Evolutionary conservation across 495 filamentous ascomycete species (phyloP).

Genomic region (Hypoxylon fuscum): DNA sequence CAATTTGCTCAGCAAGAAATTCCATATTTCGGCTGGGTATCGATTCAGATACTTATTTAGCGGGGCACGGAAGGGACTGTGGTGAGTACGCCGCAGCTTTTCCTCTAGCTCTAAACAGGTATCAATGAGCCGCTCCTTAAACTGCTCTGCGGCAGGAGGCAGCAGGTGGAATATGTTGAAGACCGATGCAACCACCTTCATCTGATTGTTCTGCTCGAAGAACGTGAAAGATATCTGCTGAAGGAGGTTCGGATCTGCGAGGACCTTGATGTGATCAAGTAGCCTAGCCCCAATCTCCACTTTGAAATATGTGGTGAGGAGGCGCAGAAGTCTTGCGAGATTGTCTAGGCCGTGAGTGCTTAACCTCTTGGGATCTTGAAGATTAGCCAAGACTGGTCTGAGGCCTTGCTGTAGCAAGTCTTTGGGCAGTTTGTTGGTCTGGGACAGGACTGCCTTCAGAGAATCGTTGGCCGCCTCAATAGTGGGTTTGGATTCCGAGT

Average conservation of each 20-base stretch:
- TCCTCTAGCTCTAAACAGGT: slow-evolving; percentile 89
- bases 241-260: slow-evolving; percentile 80
- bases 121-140: slow-evolving; percentile 88
- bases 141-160: slow-evolving; percentile 85
- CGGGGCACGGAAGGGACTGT: slow-evolving; percentile 90
- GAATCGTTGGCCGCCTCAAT: slow-evolving; percentile 94
- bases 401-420: slow-evolving; percentile 94
- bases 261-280: slow-evolving; percentile 89
- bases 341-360: slow-evolving; percentile 92
- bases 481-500: slow-evolving; percentile 88
- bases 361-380: slow-evolving; percentile 91
- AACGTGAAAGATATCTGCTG: slow-evolving; percentile 94
- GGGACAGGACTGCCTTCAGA: slow-evolving; percentile 81
- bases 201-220: slow-evolving; percentile 87
- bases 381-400: slow-evolving; percentile 91
- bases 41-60: slow-evolving; percentile 94
- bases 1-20: slow-evolving; percentile 76
- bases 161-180: slow-evolving; percentile 97
- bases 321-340: slow-evolving; percentile 82
- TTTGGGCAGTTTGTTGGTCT: slow-evolving; percentile 92
- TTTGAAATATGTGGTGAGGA: slow-evolving; percentile 98
- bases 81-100: slow-evolving; percentile 85
- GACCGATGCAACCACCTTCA: slow-evolving; percentile 92
- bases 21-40: slow-evolving; percentile 88
- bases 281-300: slow-evolving; percentile 93